Base-by-base conservation (phyloP, 2,329 filamentous ascomycete species). In the Cryphonectria radicalis region DNA sequence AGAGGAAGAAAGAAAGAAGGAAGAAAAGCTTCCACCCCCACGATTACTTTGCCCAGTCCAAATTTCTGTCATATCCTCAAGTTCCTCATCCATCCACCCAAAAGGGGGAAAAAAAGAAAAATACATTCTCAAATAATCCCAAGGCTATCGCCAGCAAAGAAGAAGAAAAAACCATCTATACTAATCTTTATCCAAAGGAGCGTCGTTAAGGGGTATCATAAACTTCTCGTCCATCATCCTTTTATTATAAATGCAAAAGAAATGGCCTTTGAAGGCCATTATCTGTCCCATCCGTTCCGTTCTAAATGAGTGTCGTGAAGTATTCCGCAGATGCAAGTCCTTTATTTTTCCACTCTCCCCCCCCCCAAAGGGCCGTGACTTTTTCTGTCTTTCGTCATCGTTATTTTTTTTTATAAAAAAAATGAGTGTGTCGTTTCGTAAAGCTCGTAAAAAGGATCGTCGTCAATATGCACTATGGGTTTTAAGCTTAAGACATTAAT, bases 221-320 rank as follows among this genome's bases (percentile, higher is more conserved):
- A 62, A 32, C 35, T 28, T 25, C 40, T 11, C 17, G 25, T 37
- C 64, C 64, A 50, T 19, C 4, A 28, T 40, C 46, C 50, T 37
- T 40, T n/a, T 55, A 17, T 35, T 13, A n/a, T 66, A 7, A 8
- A 57, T 28, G 25, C 25, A 53, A 25, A 35, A 17, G 11, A 28
- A 28, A 7, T 32, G 25, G 28, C 55, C 55, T 19, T 32, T 5
- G 55, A 19, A 19, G 28, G n/a, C 25, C 11, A 17, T 13, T 11
- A 17, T 13, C 28, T 14, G 3, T 35, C 55, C 55, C 13, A 4
- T 19, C 28, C 19, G 43, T 50, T 46, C 19, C 46, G 22, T 63
- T 65, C 63, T 65, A 69, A 73, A 63, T 67, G 71, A 73, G 62
- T 72, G 65, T 70, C 62, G 32, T 66, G n/a, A 66, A 63, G 62